Base-by-base conservation (phyloP, 768 basidiomycete species). In the Agaricus subrufescens region DNA sequence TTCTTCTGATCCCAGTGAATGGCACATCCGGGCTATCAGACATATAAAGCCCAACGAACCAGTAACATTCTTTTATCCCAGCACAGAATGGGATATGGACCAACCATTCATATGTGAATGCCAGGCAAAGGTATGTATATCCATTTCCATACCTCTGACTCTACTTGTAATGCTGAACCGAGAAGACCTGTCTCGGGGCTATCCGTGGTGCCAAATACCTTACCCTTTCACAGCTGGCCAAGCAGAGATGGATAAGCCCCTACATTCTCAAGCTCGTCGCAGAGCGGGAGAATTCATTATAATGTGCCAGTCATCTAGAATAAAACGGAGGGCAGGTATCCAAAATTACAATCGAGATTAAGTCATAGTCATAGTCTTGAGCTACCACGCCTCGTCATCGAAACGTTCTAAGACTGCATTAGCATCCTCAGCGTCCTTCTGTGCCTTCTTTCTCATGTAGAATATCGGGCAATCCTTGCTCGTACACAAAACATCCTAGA, bases 391-490 rank as follows among this genome's bases (percentile, higher is more conserved):
- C 61, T 92, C 89, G 4, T 69, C 69, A 54, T 92, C 87, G 67
- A 98, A 99, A 14, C 97, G 83, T 61, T 94, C 91, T 46, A 98
- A 69, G 31, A 89, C 79, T 9, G 78, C 67, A 59, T 82, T 84
- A 3, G 90, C 81, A 62, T 98, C 94, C 60, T 92, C 92, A 0
- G 96, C 97, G 66, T 98, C 96, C 69, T 98, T 98, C 71, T 98
- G 97, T 8, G 95, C 87, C 66, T 98, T 98, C 75, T 98, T 98
- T 43, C 97, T 77, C 87, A 97, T 94, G 68, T 99, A 99, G 72
- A 95, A 99, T 58, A 98, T 98, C 0, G 97, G 97, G 63, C 97
- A 99, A 71, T 99, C 97, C 66, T 91, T 95, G 66, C 91, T 94
- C 0, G 92, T 90, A 67, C 96, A 99, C 29, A 99, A 75, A 8